A percentile compares a stretch with the other conserved stretches of the same genome.
Conservation (phyloP, 257 asterid genomes). For the Jasminum sambac region DNA sequence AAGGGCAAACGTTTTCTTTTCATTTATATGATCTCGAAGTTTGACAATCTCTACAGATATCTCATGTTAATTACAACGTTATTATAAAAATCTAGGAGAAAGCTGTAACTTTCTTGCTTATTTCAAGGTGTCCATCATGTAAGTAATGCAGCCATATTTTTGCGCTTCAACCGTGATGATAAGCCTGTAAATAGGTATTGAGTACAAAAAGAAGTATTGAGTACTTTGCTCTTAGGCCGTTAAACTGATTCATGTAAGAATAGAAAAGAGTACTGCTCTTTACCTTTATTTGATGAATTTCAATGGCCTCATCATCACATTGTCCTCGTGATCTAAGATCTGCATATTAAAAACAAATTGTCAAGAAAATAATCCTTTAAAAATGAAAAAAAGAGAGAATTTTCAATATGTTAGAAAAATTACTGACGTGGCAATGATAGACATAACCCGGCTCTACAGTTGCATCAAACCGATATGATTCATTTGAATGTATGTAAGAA, state of each 20-base stretch:
- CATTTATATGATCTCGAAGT: not conserved
- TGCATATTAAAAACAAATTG: conserved; percentile 31
- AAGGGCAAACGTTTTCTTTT: not conserved
- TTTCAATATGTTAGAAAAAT: not conserved
- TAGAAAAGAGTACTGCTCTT: not conserved
- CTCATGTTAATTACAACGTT: not conserved
- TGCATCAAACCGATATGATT: conserved; percentile 73
- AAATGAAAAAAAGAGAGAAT: not conserved
- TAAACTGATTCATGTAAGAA: too few relatives aligned
- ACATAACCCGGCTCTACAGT: conserved; percentile 79
- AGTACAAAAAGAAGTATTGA: too few relatives aligned
- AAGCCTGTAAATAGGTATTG: not conserved
- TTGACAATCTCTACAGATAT: not conserved
- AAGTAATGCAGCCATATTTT: not conserved
- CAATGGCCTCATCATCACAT: conserved; percentile 89
- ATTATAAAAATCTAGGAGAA: not conserved
- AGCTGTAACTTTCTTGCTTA: not conserved
- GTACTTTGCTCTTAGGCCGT: too few relatives aligned
- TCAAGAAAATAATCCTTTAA: not conserved
- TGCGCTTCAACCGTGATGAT: not conserved
- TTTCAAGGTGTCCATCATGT: not conserved
- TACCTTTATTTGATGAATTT: conserved; percentile 36
- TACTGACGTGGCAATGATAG: conserved; percentile 87
- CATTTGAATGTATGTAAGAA: conserved; percentile 67
- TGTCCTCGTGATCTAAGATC: conserved; percentile 90